Conservation (phyloP, 2,329 filamentous ascomycete species). For the Epichloe brachyelytri region DNA sequence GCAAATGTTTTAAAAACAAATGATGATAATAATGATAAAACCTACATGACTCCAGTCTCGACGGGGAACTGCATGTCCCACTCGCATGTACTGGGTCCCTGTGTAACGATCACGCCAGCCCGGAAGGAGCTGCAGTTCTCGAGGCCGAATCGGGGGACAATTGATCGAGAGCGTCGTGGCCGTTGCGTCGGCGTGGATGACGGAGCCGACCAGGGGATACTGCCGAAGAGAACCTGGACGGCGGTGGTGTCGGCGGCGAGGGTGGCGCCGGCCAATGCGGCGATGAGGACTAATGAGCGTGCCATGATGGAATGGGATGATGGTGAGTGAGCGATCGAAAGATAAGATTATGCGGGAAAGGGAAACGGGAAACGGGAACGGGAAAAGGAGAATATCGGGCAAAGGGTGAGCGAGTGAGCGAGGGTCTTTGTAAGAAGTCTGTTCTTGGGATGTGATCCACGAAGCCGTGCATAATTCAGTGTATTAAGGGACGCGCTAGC, state of each 20-base stretch:
- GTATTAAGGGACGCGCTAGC: too few relatives aligned
- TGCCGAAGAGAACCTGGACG: conserved; percentile 14
- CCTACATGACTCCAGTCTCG: background rate
- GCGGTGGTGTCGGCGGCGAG: conserved; percentile 15
- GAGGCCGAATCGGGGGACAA: conserved; percentile 12
- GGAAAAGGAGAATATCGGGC: too few relatives aligned
- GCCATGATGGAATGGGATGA: conserved; percentile 8
- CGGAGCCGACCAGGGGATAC: conserved; percentile 16
- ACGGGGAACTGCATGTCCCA: conserved; percentile 4
- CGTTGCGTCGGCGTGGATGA: conserved; percentile 14
- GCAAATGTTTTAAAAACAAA: too few relatives aligned
- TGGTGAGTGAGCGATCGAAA: background rate
- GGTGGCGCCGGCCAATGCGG: conserved; percentile 11
- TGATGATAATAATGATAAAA: too few relatives aligned
- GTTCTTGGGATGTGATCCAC: too few relatives aligned
- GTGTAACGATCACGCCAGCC: conserved; percentile 12
- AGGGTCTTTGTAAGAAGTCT: too few relatives aligned
- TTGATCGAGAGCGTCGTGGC: conserved; percentile 19
- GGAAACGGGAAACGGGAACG: too few relatives aligned
- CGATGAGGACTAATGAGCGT: conserved; percentile 9
- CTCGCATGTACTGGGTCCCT: conserved; percentile 14
- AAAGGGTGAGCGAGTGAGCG: too few relatives aligned
- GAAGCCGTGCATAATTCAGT: too few relatives aligned
- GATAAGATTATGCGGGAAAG: too few relatives aligned
- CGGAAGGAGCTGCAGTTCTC: conserved; percentile 13